Evolutionary conservation across 177 flowering plant species (phyloP).

Genomic region (Vitis hybrid): DNA sequence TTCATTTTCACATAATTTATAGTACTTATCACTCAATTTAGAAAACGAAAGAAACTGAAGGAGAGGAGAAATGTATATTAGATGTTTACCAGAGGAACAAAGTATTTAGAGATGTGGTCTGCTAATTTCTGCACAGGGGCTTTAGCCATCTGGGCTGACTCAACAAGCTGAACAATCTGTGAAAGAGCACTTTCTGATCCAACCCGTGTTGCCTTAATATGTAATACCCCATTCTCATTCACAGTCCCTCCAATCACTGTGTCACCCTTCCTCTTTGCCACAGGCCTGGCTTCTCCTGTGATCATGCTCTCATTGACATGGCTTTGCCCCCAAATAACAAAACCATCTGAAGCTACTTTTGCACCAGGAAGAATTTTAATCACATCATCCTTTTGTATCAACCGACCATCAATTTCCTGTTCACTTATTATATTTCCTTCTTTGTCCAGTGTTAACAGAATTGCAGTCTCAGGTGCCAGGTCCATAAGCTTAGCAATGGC

Average conservation of each 20-base stretch:
- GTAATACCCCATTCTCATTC: constrained; percentile 79
- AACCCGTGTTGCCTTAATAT: constrained; percentile 67
- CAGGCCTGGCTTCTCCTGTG: constrained; percentile 82
- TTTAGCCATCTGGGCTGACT: constrained; percentile 88
- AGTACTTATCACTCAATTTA: background rate
- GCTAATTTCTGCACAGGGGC: constrained; percentile 93
- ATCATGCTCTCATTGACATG: constrained; percentile 92
- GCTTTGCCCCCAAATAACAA: constrained; percentile 78
- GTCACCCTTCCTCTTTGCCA: constrained; percentile 72
- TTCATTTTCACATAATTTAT: too few relatives aligned
- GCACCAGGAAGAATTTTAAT: constrained; percentile 81
- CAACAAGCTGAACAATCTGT: constrained; percentile 85
- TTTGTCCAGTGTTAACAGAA: constrained; percentile 47
- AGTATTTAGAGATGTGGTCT: constrained; percentile 73
- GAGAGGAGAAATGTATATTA: background rate
- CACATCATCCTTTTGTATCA: constrained; percentile 76
- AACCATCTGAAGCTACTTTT: constrained; percentile 84
- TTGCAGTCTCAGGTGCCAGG: constrained; percentile 77
- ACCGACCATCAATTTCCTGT: constrained; percentile 67
- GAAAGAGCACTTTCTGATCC: constrained; percentile 88
- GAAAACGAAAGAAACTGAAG: background rate
- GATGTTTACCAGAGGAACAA: constrained; percentile 71
- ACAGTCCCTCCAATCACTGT: constrained; percentile 84
- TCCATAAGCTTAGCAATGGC: constrained; percentile 90
- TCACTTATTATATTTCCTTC: constrained; percentile 64